Conservation (phyloP, 169 alveolate genomes). For the Cryptosporidium sp. region DNA sequence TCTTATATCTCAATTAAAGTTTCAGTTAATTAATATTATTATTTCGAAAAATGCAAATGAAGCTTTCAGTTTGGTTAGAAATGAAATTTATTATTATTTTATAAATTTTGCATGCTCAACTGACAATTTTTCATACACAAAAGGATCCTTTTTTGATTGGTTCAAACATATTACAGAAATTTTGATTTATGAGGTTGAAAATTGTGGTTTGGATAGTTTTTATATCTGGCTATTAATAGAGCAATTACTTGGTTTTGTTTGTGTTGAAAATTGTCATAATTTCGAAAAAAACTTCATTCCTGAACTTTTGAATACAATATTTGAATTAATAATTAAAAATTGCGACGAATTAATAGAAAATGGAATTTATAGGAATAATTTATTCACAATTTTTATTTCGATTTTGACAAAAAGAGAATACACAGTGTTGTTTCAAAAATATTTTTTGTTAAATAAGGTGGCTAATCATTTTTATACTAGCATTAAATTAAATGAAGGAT, state of each 20-base stretch:
- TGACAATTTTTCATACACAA: background rate
- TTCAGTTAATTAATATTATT: constrained; percentile 15
- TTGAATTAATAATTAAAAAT: constrained; percentile 14
- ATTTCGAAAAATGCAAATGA: background rate
- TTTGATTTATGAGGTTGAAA: constrained; percentile 21
- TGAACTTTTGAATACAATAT: background rate
- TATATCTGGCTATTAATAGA: constrained; percentile 47
- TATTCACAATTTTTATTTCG: constrained; percentile 21
- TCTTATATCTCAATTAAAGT: constrained; percentile 27
- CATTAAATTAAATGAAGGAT: background rate
- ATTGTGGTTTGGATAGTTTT: constrained; percentile 9
- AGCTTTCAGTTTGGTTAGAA: background rate
- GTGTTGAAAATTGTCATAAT: background rate
- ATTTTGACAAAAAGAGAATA: constrained; percentile 23
- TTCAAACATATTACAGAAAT: background rate
- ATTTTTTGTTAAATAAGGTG: background rate
- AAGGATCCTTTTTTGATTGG: background rate
- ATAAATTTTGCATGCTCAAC: background rate
- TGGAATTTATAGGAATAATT: constrained; percentile 21
- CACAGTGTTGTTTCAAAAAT: constrained; percentile 4
- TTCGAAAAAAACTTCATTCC: background rate
- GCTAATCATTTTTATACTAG: constrained; percentile 1
- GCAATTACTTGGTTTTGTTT: background rate
- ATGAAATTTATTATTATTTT: background rate
- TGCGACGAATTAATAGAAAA: constrained; percentile 22